Evolutionary conservation across 148 eudicot species (phyloP).

Genomic region (Arctostaphylos glauca): DNA sequence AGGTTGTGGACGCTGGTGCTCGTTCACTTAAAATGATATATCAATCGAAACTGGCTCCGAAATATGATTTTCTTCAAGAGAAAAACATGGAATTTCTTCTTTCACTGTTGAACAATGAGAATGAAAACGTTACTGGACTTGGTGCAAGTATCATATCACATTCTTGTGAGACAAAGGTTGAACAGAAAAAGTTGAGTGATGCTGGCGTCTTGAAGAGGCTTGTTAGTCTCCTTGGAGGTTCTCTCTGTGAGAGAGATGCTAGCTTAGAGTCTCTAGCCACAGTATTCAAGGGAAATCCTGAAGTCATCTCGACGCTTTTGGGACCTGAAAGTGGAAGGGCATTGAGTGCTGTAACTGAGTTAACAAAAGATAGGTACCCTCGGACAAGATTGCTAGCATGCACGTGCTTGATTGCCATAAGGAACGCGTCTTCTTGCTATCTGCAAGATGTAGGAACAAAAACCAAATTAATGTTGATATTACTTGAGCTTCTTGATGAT

Average conservation of each 20-base stretch:
- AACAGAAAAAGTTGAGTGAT: constrained; percentile 68
- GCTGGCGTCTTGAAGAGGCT: constrained; percentile 81
- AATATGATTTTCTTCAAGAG: constrained; percentile 61
- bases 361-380: constrained; percentile 65
- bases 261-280: constrained; percentile 81
- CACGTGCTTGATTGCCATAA: constrained; percentile 68
- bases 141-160: constrained; percentile 88
- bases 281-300: constrained; percentile 61
- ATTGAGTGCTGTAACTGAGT: constrained; percentile 55
- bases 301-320: constrained; percentile 51
- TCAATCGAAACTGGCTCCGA: constrained; percentile 90
- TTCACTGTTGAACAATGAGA: constrained; percentile 68
- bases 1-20: constrained; percentile 94
- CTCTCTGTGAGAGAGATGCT: constrained; percentile 82
- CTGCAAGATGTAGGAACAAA: constrained; percentile 55
- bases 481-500: constrained; percentile 91
- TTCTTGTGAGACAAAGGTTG: constrained; percentile 70
- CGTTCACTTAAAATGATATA: constrained; percentile 91
- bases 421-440: constrained; percentile 58
- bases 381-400: constrained; percentile 87
- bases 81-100: constrained; percentile 68
- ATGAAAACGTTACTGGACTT: constrained; percentile 88
- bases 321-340: constrained; percentile 65
- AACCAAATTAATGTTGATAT: constrained; percentile 53
- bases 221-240: constrained; percentile 63